Evolutionary conservation across 208 protist genomes (phyloP), one percentile per base, ranked within the genome.

Genomic region (Phytomonas sp.): DNA sequence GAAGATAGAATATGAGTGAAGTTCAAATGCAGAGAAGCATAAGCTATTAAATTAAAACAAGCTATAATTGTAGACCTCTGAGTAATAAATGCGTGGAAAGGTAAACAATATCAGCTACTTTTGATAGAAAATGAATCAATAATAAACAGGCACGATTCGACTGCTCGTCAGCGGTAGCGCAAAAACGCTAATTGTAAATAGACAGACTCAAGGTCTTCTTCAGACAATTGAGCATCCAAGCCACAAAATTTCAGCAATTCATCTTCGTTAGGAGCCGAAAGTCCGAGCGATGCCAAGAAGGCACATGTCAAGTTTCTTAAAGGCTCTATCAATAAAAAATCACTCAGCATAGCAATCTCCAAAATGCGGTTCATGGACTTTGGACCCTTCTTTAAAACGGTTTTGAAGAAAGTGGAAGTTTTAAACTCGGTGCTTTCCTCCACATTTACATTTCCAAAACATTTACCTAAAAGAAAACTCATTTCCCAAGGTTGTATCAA

Each of bases 291-390:
- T 2, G 89, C 87, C 12, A 95, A 52, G 72, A 95, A 85, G 12
- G 85, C 87, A 69, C 89, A 95, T 0, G 81, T 89, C 30, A 95
- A 69, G 66, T 95, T 86, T 7, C 87, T 73, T 56, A 95, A 71
- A 12, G 87, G 79, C 60, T 95, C 87, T 36, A 95, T 82, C 36
- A 93, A 72, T 30, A 95, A 81, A 81, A 95, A 95, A 67, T 95
- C 89, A 56, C 85, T 90, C 16, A 95, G 33, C 83, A 93, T 91
- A 34, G 86, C 86, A n/a, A 95, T 80, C 74, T 95, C 89, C 3
- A 93, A 36, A 4, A 93, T 26, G 7, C 75, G 70, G 70, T 89
- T 82, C 37, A 92, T 67, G 26, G 81, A 70, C 29, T 23, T 30
- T 34, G 60, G 60, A 14, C 60, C 60, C n/a, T 30, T 63, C 30